Percentiles rank a stretch among this genome's conserved stretches.
Conservation (phyloP, 495 filamentous ascomycete genomes). For the Friedmanniomyces endolithicus region DNA sequence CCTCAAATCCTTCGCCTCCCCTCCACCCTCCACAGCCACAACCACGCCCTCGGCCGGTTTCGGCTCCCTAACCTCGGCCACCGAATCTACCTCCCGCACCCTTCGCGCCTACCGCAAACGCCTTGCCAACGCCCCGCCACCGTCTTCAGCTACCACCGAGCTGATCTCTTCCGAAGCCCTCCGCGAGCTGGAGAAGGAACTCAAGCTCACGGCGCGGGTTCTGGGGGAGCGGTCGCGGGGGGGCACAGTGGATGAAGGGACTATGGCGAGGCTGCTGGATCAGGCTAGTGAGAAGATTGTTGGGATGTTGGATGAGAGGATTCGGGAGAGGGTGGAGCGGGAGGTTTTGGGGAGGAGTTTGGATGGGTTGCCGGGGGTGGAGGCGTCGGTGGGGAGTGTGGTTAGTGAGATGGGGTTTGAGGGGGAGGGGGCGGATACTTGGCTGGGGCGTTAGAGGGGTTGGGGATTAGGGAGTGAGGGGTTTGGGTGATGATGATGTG, state of each 20-base stretch:
- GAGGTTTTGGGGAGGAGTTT: conserved; percentile 17
- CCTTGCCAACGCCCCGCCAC: conserved; percentile 38
- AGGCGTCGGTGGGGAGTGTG: background rate
- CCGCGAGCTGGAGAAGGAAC: conserved; percentile 28
- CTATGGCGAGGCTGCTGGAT: conserved; percentile 53
- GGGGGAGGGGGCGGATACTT: background rate
- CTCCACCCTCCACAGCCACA: background rate
- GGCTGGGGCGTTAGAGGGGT: conserved; percentile 6
- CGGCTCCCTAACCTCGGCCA: conserved; percentile 49
- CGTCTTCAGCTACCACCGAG: background rate
- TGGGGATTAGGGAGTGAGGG: background rate
- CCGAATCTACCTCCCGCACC: conserved; percentile 66
- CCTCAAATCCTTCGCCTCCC: conserved; percentile 27
- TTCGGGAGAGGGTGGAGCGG: conserved; percentile 30
- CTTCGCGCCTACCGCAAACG: conserved; percentile 76
- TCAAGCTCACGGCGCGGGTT: conserved; percentile 60
- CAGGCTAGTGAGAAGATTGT: conserved; percentile 59
- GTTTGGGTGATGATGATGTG: background rate
- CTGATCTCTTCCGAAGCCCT: conserved; percentile 3
- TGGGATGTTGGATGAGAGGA: conserved; percentile 57
- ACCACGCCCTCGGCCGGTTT: conserved; percentile 34
- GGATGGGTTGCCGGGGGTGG: background rate
- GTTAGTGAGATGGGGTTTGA: background rate
- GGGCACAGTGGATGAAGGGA: conserved; percentile 40
- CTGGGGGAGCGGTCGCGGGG: conserved; percentile 42